Base-by-base conservation (phyloP, 2,329 filamentous ascomycete genomes). In the Paraphoma chrysanthemicola region DNA sequence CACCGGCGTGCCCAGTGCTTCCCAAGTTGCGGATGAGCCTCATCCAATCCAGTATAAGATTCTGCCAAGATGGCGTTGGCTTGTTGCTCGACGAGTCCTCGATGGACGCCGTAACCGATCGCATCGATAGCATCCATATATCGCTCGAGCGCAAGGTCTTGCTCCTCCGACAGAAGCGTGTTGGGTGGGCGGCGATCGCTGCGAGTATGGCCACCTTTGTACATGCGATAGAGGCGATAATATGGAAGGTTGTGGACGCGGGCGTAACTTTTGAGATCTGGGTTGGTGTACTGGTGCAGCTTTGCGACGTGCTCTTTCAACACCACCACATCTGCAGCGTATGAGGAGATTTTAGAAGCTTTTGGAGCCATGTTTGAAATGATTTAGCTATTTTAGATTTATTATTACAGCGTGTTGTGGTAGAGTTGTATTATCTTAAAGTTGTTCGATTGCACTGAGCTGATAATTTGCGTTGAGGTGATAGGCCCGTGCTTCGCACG, bases 101-200 rank as follows among this genome's bases (percentile, higher is more conserved):
- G 10, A 30, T 48, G n/a, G 29, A 54, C 43, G n/a, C 52, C 29
- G 39, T 31, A 54, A 28, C 52, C 29, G 36, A 54, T 49, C 44
- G 38, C 38, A 36, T 54, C 30, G 28, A 54, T 44, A 28, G 45
- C 9, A 42, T 48, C 29, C 49, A 48, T 16, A 30, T 42, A 54
- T 14, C 45, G 38, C 46, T 54, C 41, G 23, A 54, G 52, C 14
- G 52, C 46, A 2, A 48, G 29, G 30, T 49, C 46, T 39, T 54
- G 38, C 18, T 39, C 38, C 12, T 54, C 52, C 12, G 38, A 43
- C 17, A 54, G 28, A 12, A 30, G 11, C 10, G 44, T 16, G 14
- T 33, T 23, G 18, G 38, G 16, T n/a, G 28, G 30, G 16, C 9
- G 45, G 17, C 45, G 39, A 47, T 51, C 33, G 30, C 42, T 38